Percentiles rank a stretch among this genome's conserved stretches.
These are phyloP conservation scores for Mollisiaceae sp. DNA, from an alignment of 2,329 filamentous ascomycete species.

Conservation along the genomic window DNA sequence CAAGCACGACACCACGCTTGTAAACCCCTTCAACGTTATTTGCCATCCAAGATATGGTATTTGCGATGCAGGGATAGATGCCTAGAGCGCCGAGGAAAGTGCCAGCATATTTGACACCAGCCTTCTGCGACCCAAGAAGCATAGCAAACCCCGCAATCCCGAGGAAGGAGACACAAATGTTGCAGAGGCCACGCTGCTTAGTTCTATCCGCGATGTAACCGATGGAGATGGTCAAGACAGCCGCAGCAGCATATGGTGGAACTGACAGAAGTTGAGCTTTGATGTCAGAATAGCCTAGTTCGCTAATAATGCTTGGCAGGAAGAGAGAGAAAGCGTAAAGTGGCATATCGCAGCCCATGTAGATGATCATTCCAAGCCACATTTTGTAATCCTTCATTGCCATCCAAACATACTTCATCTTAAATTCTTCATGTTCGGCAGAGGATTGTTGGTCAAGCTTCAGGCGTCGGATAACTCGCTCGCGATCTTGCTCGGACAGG, in stretches of 20 bases:
- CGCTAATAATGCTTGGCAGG: constrained; percentile 76
- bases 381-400: constrained; percentile 85
- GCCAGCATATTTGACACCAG: constrained; percentile 79
- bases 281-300: constrained; percentile 60
- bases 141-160: constrained; percentile 81
- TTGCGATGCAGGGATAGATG: constrained; percentile 86
- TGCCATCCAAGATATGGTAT: constrained; percentile 85
- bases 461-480: constrained; percentile 73
- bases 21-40: constrained; percentile 93
- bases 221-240: constrained; percentile 69
- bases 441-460: constrained; percentile 73
- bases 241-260: constrained; percentile 76
- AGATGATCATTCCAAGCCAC: constrained; percentile 74
- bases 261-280: constrained; percentile 75
- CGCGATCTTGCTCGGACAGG: constrained; percentile 70
- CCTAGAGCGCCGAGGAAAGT: constrained; percentile 85
- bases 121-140: constrained; percentile 68
- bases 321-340: constrained; percentile 81
- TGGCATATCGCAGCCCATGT: constrained; percentile 76
- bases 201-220: constrained; percentile 81
- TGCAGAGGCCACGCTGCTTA: constrained; percentile 76
- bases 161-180: constrained; percentile 72
- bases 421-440: constrained; percentile 77
- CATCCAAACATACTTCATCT: constrained; percentile 72
- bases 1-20: constrained; percentile 86